Base-by-base conservation (phyloP, 202 grass and related monocot species). In the Dendrocalamus latiflorus region DNA sequence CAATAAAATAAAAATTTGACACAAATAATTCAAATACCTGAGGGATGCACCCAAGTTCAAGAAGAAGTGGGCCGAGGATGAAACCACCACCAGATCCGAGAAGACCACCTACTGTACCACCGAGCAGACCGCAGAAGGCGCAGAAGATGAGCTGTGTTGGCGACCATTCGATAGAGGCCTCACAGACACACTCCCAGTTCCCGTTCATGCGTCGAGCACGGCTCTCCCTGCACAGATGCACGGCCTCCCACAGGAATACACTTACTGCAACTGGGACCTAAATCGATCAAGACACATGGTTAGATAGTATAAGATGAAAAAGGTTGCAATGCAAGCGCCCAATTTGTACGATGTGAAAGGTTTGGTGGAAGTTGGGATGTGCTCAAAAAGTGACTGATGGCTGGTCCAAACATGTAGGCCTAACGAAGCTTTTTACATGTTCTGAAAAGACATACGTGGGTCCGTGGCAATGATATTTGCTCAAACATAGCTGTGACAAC, bases 51-150 rank as follows among this genome's bases (percentile, higher is more conserved):
- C 97, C 97, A 24, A 99, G 87, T 76, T 99, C 97, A 6, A 99
- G 97, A 39, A 99, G 93, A 71, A 99, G 97, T n/a, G 97, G 97
- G 17, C 97, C 97, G 0, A 99, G 97, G 62, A 99, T 94, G 68
- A 99, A 99, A 9, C 97, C 97, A 1, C 97, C 97, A 1, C 97
- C 97, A 24, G 97, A 99, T 63, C 97, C 97, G 5, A 99, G 89
- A 74, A 99, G 90, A 17, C 97, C 97, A 17, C 97, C 97, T 17
- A 96, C 97, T 13, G 91, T 97, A 1, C 97, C 97, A 7, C 97
- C 97, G 3, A 99, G 81, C 26, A 99, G 66, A 48, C 97, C 90
- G n/a, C 93, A 94, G 6, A 94, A 87, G 38, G 97, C 93, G n/a
- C 97, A 99, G 71, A 99, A 89, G 60, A 99, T 66, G 59, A 99